Percentiles rank a stretch among this genome's conserved stretches.
Conservation (phyloP, 805 yeast species). For the Yarrowia sp. region DNA sequence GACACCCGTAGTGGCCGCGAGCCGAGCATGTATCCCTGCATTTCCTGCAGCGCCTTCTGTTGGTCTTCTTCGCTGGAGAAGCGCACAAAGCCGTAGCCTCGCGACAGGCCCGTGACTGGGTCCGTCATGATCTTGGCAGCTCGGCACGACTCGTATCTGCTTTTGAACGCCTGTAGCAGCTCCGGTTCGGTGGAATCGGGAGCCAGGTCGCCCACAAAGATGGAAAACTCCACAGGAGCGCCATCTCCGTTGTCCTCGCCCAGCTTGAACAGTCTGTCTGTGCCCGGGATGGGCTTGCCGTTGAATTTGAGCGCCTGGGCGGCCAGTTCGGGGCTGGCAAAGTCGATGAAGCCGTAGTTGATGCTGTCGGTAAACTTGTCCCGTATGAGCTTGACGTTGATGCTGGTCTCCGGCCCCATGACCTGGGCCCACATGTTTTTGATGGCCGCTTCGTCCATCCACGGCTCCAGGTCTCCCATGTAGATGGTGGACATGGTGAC, state of each 20-base stretch:
- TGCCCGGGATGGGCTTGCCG: constrained; percentile 72
- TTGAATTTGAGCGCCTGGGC: constrained; percentile 69
- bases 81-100: constrained; percentile 91
- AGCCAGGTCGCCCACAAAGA: constrained; percentile 86
- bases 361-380: constrained; percentile 64
- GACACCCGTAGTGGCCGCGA: constrained; percentile 81
- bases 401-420: constrained; percentile 61
- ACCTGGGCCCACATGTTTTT: constrained; percentile 68
- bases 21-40: constrained; percentile 79
- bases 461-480: constrained; percentile 90
- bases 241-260: constrained; percentile 52
- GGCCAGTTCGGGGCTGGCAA: constrained; percentile 66
- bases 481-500: constrained; percentile 43
- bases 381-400: constrained; percentile 72
- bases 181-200: constrained; percentile 73
- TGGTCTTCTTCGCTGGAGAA: constrained; percentile 71
- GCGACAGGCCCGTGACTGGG: constrained; percentile 68
- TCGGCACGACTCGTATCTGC: constrained; percentile 73
- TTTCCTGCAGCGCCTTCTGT: constrained; percentile 73
- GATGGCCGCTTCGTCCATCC: constrained; percentile 77
- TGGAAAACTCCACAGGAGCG: constrained; percentile 60
- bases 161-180: constrained; percentile 69
- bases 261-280: constrained; percentile 65
- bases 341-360: constrained; percentile 85
- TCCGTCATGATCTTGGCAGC: constrained; percentile 83